These are phyloP conservation scores for Hypoxylon sp. DNA, from an alignment of 2,329 filamentous ascomycete genomes.

Conservation along the genomic window DNA sequence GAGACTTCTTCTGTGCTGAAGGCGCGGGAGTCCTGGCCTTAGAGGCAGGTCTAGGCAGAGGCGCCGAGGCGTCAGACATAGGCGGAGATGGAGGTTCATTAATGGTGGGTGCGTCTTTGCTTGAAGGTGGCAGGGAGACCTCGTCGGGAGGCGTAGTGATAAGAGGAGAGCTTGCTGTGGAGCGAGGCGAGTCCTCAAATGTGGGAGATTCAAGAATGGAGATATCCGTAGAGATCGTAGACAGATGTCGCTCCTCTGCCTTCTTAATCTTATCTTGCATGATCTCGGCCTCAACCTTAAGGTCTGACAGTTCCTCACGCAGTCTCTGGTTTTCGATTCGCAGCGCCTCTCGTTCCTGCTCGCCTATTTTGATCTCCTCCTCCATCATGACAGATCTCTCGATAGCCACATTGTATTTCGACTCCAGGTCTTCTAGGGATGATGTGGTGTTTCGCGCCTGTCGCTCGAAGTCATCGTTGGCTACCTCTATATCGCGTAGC, in stretches of 20 bases:
- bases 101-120: constrained; percentile 73
- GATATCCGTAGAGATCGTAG: constrained; percentile 73
- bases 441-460: constrained; percentile 96
- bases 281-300: constrained; percentile 96
- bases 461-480: constrained; percentile 97
- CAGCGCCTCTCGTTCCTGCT: constrained; percentile 90
- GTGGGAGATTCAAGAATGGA: constrained; percentile 77
- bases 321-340: constrained; percentile 93
- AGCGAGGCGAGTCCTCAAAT: constrained; percentile 83
- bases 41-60: constrained; percentile 67
- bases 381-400: constrained; percentile 94
- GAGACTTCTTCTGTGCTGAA: constrained; percentile 61
- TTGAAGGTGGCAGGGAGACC: constrained; percentile 69
- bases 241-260: constrained; percentile 71
- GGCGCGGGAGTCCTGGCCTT: constrained; percentile 58
- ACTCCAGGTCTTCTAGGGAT: constrained; percentile 95
- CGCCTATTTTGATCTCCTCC: constrained; percentile 91
- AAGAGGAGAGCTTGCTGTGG: constrained; percentile 92
- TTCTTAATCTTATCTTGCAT: constrained; percentile 93
- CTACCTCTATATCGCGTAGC: constrained; percentile 94
- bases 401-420: constrained; percentile 95
- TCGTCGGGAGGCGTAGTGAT: constrained; percentile 87
- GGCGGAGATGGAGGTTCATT: constrained; percentile 93
- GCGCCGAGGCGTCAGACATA: constrained; percentile 85
- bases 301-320: constrained; percentile 90